Percentiles rank a stretch among this genome's conserved stretches.
Evolutionary conservation across 768 basidiomycete species (phyloP).

Genomic region (Galerina marginata): DNA sequence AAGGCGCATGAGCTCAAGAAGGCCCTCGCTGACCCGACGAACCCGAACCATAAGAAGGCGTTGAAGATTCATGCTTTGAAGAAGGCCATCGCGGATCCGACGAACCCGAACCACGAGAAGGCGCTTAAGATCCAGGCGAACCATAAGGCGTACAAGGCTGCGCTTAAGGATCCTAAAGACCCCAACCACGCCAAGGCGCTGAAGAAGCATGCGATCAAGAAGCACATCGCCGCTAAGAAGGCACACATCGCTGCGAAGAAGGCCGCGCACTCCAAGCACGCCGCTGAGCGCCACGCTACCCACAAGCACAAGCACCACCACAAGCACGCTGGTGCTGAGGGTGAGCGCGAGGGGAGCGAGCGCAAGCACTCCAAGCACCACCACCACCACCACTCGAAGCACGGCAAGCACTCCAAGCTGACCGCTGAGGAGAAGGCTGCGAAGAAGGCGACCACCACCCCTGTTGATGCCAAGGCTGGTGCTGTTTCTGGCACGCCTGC

Average conservation of each 20-base stretch:
- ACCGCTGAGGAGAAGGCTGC: constrained; percentile 1
- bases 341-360: too few species aligned
- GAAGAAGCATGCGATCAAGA: neutral
- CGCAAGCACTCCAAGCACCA: neutral
- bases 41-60: constrained; percentile 15
- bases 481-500: constrained; percentile 4
- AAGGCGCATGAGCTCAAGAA: constrained; percentile 8
- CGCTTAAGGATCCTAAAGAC: constrained; percentile 6
- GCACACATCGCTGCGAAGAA: neutral
- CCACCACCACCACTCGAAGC: neutral
- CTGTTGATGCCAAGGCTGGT: neutral
- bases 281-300: neutral
- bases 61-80: neutral
- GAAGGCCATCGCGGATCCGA: neutral
- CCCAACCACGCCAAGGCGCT: constrained; percentile 13
- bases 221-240: constrained; percentile 4
- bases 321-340: neutral
- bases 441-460: constrained; percentile 5
- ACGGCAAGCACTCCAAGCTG: neutral
- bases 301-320: constrained; percentile 2
- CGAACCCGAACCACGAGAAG: neutral
- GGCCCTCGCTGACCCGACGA: constrained; percentile 12
- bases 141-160: neutral
- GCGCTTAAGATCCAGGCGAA: neutral
- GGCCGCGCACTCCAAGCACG: neutral